Evolutionary conservation across 177 flowering plant species (phyloP), one percentile per base, ranked within the genome.

Genomic region (Tripterygium wilfordii): DNA sequence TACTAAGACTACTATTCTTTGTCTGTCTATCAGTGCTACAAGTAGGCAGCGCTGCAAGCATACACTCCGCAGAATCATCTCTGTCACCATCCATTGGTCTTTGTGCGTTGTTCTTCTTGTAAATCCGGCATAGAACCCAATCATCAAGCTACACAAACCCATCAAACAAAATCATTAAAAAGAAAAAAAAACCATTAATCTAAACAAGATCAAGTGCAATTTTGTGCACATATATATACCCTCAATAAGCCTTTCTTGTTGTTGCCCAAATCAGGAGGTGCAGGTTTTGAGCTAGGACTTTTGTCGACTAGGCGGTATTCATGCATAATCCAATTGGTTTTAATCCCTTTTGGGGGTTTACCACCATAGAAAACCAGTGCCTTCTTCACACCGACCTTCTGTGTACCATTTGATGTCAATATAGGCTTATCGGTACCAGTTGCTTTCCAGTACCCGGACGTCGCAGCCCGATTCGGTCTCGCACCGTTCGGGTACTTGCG

Each of bases 291-390:
- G 18, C 19, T 32, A 16, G 43, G 18, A 27, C 26, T 42, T 18
- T 41, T 33, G 17, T 48, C 56, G 5, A 51, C 21, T 1, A 72
- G 62, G 13, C 78, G 57, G 29, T 69, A 72, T 36, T 72, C 78
- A 12, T 72, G 78, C 78, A 72, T 72, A 28, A 72, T 72, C 78
- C 78, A 72, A 53, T 56, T 69, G 22, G 78, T 72, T 52, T 72
- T 72, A 33, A 69, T 51, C 15, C 78, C 78, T 48, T 61, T 72
- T 0, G 78, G 78, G 2, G 78, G 78, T 43, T 66, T 72, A 14
- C 78, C 78, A 5, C 78, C 69, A 39, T 72, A 72, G 36, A 72
- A 72, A 8, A 72, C 78, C 6, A 72, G 49, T 2, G 78, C 75
- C 33, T 72, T 72, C 36, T 72, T 72, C 9, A 72, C 78, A 1